Conservation (phyloP, 805 yeast genomes). For the Teunomyces gatunensis region DNA sequence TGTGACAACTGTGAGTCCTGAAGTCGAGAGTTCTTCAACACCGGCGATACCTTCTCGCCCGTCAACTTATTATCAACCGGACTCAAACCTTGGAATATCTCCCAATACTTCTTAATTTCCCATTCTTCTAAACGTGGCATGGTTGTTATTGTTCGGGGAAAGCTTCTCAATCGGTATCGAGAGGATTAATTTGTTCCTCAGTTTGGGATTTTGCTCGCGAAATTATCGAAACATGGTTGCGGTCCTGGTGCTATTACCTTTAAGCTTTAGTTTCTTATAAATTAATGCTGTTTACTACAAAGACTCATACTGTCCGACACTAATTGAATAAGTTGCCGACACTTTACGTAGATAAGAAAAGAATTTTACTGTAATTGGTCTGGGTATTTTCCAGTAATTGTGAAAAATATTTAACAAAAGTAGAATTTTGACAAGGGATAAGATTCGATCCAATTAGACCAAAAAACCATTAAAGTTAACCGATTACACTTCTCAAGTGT, state of each 20-base stretch:
- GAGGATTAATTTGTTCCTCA: not conserved
- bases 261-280: too few species aligned
- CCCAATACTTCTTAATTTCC: slow-evolving; percentile 98
- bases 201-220: not conserved
- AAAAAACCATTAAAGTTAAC: too few species aligned
- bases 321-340: too few species aligned
- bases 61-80: slow-evolving; percentile 78
- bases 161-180: not conserved
- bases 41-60: slow-evolving; percentile 82
- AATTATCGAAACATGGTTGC: not conserved
- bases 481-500: too few species aligned
- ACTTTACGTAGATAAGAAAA: too few species aligned
- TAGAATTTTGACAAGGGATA: too few species aligned
- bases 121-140: slow-evolving; percentile 83
- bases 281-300: too few species aligned
- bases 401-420: too few species aligned
- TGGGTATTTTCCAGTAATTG: too few species aligned
- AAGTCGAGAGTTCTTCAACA: slow-evolving; percentile 84
- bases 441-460: too few species aligned
- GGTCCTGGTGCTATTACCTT: not conserved
- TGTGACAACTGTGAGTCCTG: slow-evolving; percentile 72
- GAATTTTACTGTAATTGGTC: too few species aligned
- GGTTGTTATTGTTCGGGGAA: not conserved
- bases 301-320: too few species aligned
- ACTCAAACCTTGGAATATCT: slow-evolving; percentile 84